Conservation (phyloP, 805 yeast species). For the Martiniozyma abietophila region DNA sequence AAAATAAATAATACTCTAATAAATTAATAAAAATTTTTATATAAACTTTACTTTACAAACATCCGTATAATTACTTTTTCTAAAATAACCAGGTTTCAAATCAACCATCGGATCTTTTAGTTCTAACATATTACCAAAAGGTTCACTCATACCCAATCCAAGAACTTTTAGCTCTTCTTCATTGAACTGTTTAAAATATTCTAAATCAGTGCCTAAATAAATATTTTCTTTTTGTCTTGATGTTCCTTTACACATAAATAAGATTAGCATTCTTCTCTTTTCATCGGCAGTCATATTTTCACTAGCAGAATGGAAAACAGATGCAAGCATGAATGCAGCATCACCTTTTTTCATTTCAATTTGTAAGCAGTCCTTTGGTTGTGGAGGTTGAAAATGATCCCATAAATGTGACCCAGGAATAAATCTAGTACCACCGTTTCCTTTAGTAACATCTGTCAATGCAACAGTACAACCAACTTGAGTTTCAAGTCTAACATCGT, state of each 20-base stretch:
- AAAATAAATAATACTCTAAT: background rate
- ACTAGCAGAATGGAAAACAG: conserved; percentile 25
- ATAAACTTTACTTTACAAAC: conserved; percentile 4
- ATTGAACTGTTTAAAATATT: conserved; percentile 18
- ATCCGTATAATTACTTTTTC: conserved; percentile 6
- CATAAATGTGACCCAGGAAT: conserved; percentile 27
- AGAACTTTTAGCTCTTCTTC: conserved; percentile 14
- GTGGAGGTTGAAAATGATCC: conserved; percentile 19
- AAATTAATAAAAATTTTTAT: background rate
- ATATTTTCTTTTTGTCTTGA: conserved; percentile 26
- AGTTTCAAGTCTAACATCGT: conserved; percentile 4
- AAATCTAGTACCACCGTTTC: conserved; percentile 25
- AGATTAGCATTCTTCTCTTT: conserved; percentile 19
- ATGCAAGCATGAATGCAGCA: conserved; percentile 24
- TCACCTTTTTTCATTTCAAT: conserved; percentile 27
- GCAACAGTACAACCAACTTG: conserved; percentile 22
- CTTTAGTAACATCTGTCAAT: conserved; percentile 20
- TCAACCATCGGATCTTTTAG: conserved; percentile 13
- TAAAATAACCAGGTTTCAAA: conserved; percentile 10
- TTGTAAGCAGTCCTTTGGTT: conserved; percentile 17
- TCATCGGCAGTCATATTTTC: conserved; percentile 22
- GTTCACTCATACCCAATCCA: conserved; percentile 17
- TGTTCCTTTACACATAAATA: conserved; percentile 24
- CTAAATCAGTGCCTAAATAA: conserved; percentile 17
- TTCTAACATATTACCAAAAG: conserved; percentile 13